Evolutionary conservation across 148 eudicot genomes (phyloP).

Genomic region (Amaranthus hypochondriacus): DNA sequence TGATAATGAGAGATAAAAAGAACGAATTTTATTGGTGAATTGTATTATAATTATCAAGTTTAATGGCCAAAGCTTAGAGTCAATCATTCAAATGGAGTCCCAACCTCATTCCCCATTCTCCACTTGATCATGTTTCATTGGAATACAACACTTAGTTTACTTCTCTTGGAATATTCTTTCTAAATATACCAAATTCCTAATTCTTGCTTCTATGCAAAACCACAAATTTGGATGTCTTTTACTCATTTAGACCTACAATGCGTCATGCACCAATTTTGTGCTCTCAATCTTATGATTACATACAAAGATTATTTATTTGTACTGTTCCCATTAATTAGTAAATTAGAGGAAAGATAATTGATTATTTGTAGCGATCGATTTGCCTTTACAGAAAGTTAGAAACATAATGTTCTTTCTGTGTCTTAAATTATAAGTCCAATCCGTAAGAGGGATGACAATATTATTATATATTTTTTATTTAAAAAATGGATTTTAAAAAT

Average conservation of each 20-base stretch:
- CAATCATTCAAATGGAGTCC: conserved; percentile 11
- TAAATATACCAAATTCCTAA: conserved; percentile 22
- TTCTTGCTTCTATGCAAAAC: background rate
- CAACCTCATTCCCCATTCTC: background rate
- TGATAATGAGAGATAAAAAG: conserved; percentile 10
- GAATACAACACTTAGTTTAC: background rate
- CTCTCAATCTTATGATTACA: conserved; percentile 9
- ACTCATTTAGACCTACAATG: background rate
- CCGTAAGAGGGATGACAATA: no score
- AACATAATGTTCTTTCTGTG: no score
- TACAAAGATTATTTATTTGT: background rate
- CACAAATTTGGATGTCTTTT: background rate
- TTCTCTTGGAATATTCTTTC: conserved; percentile 22
- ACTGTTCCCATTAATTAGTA: background rate
- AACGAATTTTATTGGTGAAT: background rate
- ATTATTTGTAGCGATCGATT: background rate
- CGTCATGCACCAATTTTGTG: conserved; percentile 9
- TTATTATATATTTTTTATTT: no score
- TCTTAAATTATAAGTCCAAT: no score
- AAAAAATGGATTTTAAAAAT: no score
- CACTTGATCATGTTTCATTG: conserved; percentile 13
- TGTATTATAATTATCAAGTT: background rate
- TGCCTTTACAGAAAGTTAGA: background rate
- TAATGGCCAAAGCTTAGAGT: conserved; percentile 1
- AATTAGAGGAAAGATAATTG: background rate